Base-by-base conservation (phyloP, 139 green algal species). In the Zygnema circumcarinatum region DNA sequence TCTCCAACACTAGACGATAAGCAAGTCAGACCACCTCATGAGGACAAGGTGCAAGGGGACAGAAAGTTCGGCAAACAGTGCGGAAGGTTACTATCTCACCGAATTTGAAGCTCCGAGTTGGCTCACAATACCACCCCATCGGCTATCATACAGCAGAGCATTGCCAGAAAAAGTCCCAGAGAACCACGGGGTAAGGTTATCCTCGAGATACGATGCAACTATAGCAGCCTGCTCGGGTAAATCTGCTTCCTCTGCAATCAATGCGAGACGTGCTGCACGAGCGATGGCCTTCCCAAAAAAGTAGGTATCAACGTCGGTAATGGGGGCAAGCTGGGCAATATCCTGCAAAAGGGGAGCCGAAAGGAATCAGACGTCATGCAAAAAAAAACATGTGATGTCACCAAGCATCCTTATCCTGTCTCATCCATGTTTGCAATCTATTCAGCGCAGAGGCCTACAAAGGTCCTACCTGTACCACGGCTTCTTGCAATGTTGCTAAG, bases 161-260 rank as follows among this genome's bases (percentile, higher is more conserved):
- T 86, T 86, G 22, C 79, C 52, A 38, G n/a, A 16, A 68, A 52
- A 80, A 33, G 47, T 80, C 31, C 79, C 79, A 32, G 40, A 38
- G 32, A 86, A 42, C 79, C 79, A 86, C 31, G 52, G 20, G 1
- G 47, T 86, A 16, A 86, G 79, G 36, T 40, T 31, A 20, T 36
- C 16, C 41, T 81, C 41, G 25, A 86, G 22, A 16, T 42, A 81
- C 21, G 29, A 21, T 16, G 35, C 22, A 3, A 79, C 88, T 68
- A 69, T 73, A 21, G 79, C 52, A 21, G 39, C 41, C 20, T 73
- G 32, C 22, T 21, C 79, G n/a, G 42, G 35, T 21, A 33, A 52
- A 29, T 53, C 73, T 38, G 92, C 67, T 82, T 92, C 73, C n/a
- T 93, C 90, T 0, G 91, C 91, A 1, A 93, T 93, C 1, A 93